Base-by-base conservation (phyloP, 2,329 filamentous ascomycete species). In the Paraphaeosphaeria sporulosa region DNA sequence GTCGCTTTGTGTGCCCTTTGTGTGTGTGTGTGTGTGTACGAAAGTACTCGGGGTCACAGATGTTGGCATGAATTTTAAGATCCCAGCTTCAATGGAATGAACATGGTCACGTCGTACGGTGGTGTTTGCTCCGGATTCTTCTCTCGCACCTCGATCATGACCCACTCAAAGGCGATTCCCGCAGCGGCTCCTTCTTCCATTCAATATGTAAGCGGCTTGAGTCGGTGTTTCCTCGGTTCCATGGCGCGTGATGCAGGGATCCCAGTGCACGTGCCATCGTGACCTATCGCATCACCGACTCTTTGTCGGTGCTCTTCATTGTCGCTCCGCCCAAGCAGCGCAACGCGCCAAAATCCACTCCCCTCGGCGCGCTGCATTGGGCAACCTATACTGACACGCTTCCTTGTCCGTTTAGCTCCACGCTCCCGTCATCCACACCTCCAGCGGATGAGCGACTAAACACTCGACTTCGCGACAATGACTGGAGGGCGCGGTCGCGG, bases 381-480 rank as follows among this genome's bases (percentile, higher is more conserved):
- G 52, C 52, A 46, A 47, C 34, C 13, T 19, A 12, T 13, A 19
- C 36, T 15, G 15, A 38, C 27, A 25, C 17, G 1, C 10, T 46
- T n/a, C 4, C 12, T 9, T 7, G 10, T 47, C n/a, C 25, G 4
- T 34, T 19, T 13, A 6, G 30, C 2, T 19, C 40, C 17, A 17
- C n/a, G n/a, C 9, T 25, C 19, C 19, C 25, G 4, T 32, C 17
- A 36, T 12, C 21, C 19, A 36, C 17, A 19, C 8, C 50, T 8
- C 30, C 12, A 13, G 27, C 52, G 42, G 17, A 55, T 38, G 42
- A 46, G 25, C 25, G 10, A 46, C 27, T 32, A 19, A 32, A 25
- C 43, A 15, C 17, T 43, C 38, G 23, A 43, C 38, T 19, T 54
- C 38, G 25, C 52, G 40, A 55, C 52, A 21, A 55, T 55, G 52